Base-by-base conservation (phyloP, 2,329 filamentous ascomycete genomes). In the Epichloe gansuensis region DNA sequence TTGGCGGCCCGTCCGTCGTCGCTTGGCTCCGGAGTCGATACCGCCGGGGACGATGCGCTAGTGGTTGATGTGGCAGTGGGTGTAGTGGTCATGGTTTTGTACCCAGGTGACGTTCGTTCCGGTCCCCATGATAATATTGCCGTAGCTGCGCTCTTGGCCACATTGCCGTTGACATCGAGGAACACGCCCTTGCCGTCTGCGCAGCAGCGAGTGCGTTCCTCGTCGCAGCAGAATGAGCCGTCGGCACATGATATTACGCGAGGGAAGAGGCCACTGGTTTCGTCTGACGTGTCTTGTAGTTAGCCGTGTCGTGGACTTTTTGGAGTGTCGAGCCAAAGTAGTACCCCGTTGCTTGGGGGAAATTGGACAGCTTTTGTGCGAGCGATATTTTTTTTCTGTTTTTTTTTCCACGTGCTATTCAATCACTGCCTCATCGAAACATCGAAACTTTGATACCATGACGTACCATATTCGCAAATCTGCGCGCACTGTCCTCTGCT, bases 171-270 rank as follows among this genome's bases (percentile, higher is more conserved):
- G 4, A 6, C 43, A 21, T 52, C 50, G 43, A 52, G 50, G 35
- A 52, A 52, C 12, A 47, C 42, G 34, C 50, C 50, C 28, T 34
- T 38, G 8, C 41, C 41, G 4, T 25, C 42, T 12, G 11, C n/a
- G 37, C 50, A 52, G 44, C 50, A 52, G 4, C n/a, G 15, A 7
- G 4, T 4, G 3, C 35, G 15, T 35, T 52, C 35, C 7, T 28
- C 15, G 17, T 52, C n/a, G 45, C 50, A 52, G 44, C 50, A 52
- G 37, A 47, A 47, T 11, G 50, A 52, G 23, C 50, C 43, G 44
- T 52, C 50, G 13, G 9, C 23, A 23, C 50, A 52, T 13, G 45
- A 15, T 1, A 7, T 15, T 3, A 52, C 44, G 31, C 25, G 37
- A 15, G 50, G 50, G 44, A 52, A 52, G 12, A 6, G 3, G 8